Conservation (phyloP, 2,329 filamentous ascomycete genomes). For the Cadophora sp. region DNA sequence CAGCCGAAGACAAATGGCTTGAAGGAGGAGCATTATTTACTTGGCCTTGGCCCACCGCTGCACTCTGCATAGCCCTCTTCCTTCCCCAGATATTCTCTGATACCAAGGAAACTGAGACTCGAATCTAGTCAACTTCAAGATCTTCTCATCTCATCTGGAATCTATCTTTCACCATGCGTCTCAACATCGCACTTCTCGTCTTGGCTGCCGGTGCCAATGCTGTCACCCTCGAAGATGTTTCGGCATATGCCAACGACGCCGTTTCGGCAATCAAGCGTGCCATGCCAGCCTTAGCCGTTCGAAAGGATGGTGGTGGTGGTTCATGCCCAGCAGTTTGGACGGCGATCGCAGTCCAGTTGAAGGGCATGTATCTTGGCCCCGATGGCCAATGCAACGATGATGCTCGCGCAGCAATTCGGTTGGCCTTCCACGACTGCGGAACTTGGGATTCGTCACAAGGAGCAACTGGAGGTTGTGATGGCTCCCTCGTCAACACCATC, state of each 20-base stretch:
- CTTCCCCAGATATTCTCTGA: background rate
- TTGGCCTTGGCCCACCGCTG: background rate
- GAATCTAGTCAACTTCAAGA: background rate
- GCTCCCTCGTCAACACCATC: slow-evolving; percentile 48
- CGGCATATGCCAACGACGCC: background rate
- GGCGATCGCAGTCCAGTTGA: slow-evolving; percentile 49
- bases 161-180: slow-evolving; percentile 2
- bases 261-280: background rate
- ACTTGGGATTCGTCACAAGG: slow-evolving; percentile 48
- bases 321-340: slow-evolving; percentile 46
- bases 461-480: slow-evolving; percentile 53
- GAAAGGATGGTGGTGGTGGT: background rate
- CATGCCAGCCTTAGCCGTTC: background rate
- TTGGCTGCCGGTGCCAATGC: background rate
- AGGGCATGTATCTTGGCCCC: slow-evolving; percentile 44
- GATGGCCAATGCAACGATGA: slow-evolving; percentile 48
- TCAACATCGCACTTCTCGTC: background rate
- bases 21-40: background rate
- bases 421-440: slow-evolving; percentile 56
- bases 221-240: background rate
- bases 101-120: background rate
- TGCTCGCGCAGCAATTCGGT: slow-evolving; percentile 53
- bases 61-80: background rate
- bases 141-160: background rate
- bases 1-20: background rate